Evolutionary conservation across 2,329 filamentous ascomycete species (phyloP).

Genomic region (Harringtonia aguacate): DNA sequence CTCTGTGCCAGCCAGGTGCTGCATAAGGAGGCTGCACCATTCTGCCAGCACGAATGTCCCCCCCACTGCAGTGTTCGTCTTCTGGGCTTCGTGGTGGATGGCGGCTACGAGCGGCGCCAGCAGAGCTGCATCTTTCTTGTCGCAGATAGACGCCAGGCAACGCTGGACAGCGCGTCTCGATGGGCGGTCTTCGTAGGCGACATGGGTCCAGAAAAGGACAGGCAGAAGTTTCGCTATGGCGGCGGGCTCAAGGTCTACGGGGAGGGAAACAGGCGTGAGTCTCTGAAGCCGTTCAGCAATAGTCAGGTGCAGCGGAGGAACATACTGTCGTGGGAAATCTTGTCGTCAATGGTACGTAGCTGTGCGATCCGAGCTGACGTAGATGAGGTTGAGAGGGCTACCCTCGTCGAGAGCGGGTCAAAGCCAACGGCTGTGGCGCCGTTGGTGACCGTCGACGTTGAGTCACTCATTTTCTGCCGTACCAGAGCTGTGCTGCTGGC

Average conservation of each 20-base stretch:
- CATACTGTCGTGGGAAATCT: slow-evolving; percentile 43
- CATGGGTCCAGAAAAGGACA: slow-evolving; percentile 77
- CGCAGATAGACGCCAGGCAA: slow-evolving; percentile 59
- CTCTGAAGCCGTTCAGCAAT: background rate
- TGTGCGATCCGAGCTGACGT: slow-evolving; percentile 43
- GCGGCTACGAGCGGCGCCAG: slow-evolving; percentile 55
- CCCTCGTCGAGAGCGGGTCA: slow-evolving; percentile 11
- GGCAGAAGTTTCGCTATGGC: slow-evolving; percentile 48
- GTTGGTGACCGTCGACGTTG: slow-evolving; percentile 27
- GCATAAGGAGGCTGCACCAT: slow-evolving; percentile 75
- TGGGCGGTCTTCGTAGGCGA: slow-evolving; percentile 73
- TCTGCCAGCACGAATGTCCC: slow-evolving; percentile 84
- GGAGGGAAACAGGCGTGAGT: background rate
- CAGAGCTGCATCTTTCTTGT: slow-evolving; percentile 42
- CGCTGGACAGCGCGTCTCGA: slow-evolving; percentile 76
- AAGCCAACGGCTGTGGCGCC: slow-evolving; percentile 10
- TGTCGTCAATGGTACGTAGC: slow-evolving; percentile 46
- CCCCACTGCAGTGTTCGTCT: slow-evolving; percentile 63
- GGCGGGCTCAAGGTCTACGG: slow-evolving; percentile 33
- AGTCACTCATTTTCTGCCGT: slow-evolving; percentile 33
- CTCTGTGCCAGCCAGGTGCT: slow-evolving; percentile 51
- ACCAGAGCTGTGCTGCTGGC: slow-evolving; percentile 5
- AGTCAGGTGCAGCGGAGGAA: background rate
- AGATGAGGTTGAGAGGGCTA: slow-evolving; percentile 50
- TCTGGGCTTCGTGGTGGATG: slow-evolving; percentile 63